Evolutionary conservation across 495 filamentous ascomycete genomes (phyloP).

Genomic region (Talaromyces ruber): DNA sequence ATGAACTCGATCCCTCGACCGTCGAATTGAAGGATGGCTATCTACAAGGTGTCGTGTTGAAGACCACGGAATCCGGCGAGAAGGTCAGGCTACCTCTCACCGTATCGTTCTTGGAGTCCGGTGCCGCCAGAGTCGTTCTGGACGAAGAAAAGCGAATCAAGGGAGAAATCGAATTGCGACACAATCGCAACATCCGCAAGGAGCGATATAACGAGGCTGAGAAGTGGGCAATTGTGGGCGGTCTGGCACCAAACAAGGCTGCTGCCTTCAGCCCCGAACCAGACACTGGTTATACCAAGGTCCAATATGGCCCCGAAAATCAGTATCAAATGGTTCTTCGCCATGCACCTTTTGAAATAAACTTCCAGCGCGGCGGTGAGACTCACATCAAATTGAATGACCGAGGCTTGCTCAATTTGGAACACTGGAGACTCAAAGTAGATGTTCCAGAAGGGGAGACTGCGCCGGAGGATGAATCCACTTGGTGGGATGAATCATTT

Average conservation of each 20-base stretch:
- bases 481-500: slow-evolving; percentile 96
- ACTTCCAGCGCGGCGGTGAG: slow-evolving; percentile 74
- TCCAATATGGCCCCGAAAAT: slow-evolving; percentile 71
- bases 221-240: slow-evolving; percentile 80
- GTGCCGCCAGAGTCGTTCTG: slow-evolving; percentile 73
- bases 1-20: slow-evolving; percentile 62
- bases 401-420: slow-evolving; percentile 77
- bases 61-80: slow-evolving; percentile 56
- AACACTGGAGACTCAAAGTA: slow-evolving; percentile 90
- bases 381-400: slow-evolving; percentile 87
- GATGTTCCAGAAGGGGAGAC: slow-evolving; percentile 50
- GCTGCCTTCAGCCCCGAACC: slow-evolving; percentile 49
- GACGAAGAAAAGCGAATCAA: slow-evolving; percentile 87
- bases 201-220: slow-evolving; percentile 89
- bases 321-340: slow-evolving; percentile 73
- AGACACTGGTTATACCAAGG: slow-evolving; percentile 55
- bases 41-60: slow-evolving; percentile 69
- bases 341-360: slow-evolving; percentile 71
- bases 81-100: slow-evolving; percentile 72
- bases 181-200: slow-evolving; percentile 77
- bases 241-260: slow-evolving; percentile 56
- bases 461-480: slow-evolving; percentile 62
- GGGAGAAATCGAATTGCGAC: slow-evolving; percentile 79
- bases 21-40: slow-evolving; percentile 71
- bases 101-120: slow-evolving; percentile 81